Base-by-base conservation (phyloP, 176 grass and related monocot genomes). In the Typha latifolia region DNA sequence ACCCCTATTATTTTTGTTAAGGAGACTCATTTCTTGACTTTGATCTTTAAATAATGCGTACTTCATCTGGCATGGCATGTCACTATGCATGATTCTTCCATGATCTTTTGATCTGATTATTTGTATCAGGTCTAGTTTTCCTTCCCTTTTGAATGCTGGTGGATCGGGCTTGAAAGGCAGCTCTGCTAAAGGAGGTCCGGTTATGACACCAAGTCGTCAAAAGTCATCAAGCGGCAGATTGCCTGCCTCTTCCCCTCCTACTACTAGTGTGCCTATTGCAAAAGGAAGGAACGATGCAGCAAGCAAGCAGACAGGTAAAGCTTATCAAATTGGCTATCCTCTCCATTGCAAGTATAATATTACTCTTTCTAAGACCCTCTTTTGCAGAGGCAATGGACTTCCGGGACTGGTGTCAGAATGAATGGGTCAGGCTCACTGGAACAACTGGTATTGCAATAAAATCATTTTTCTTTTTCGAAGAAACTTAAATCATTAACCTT, bases 311-410 rank as follows among this genome's bases (percentile, higher is more conserved):
- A 84, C 83, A 74, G 95, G 95, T 99, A 49, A 61, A 22, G 14
- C 14, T 59, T 14, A n/a, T 43, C 7, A 43, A 3, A 72, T 12
- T 49, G 12, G 22, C 2, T 12, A 43, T 43, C 0, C 5, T 50
- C 16, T 78, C 62, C 21, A 32, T 80, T 71, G 57, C 26, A 34
- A 15, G 66, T 51, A 48, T 74, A 63, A 65, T 12, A 24, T 29
- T 66, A 56, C 37, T 52, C 4, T 79, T 77, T 74, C 72, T 86
- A 67, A 84, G 16, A 49, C 12, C 37, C 37, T 43, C 62, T 20
- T 43, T 48, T 84, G 61, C 86, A 99, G 95, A 99, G 68, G 95
- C 95, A 71, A 77, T 90, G 79, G 95, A 94, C 74, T 99, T 99
- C 79, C 72, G 81, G 55, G 80, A 82, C 67, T 99, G 95, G 95